Base-by-base conservation (phyloP, 2,329 filamentous ascomycete species). In the Pseudocercospora crystallina region DNA sequence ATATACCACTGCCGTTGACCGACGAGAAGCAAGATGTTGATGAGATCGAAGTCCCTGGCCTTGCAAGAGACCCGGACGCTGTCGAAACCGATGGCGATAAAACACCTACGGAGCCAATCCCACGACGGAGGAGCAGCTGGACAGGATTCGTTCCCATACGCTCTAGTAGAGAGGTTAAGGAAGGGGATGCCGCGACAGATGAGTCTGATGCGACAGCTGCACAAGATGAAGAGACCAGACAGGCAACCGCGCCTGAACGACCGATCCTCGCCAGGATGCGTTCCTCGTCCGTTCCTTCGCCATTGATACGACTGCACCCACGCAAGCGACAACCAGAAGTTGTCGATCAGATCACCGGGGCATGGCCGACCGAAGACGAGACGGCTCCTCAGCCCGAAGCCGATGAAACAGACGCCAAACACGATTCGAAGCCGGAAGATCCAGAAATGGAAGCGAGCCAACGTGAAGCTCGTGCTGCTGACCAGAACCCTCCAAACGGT, bases 11-110 rank as follows among this genome's bases (percentile, higher is more conserved):
- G 10, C 88, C 88, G 0, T 73, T 84, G 34, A 76, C 76, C 20
- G 77, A 82, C 32, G 76, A 76, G 13, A 76, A 81, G 36, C 79
- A 83, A 41, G 89, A 95, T 64, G 72, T 92, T 7, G 80, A 85
- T 39, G 89, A 95, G 65, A 94, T 95, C 36, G 87, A 94, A 63
- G 80, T 90, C 38, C 87, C 87, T 3, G 87, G 86, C 0, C 76
- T 90, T 5, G 81, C 79, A 1, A 82, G 77, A 49, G 84, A 89
- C 49, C 84, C 85, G 11, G 85, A 86, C 44, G 75, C 75, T 5
- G 73, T 74, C 10, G 74, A 73, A 8, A 36, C 14, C 17, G 47
- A 57, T 35, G 33, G 43, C 14, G 39, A 36, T 29, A 29, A 35
- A 9, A 48, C 42, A 8, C 37, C 49, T 2, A 46, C 68, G 70